phyloP scores from a whole-genome alignment of 2,329 filamentous ascomycete species.

The Paraphaeosphaeria sporulosa region DNA sequence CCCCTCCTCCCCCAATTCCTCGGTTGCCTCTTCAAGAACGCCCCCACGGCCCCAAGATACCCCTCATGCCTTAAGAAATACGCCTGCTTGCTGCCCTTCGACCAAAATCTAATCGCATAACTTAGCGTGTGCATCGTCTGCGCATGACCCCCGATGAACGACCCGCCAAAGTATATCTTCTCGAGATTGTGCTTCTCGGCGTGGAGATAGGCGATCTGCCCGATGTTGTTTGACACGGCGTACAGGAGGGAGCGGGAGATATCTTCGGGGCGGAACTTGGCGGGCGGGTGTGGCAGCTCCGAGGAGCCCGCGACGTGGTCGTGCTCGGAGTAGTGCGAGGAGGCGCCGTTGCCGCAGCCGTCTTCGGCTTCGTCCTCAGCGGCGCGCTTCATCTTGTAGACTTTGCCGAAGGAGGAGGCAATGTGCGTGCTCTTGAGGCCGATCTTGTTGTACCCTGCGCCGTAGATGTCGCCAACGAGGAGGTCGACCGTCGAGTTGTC shows the following conservation, averaged over 20 bases:
- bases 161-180: slow-evolving; percentile 96
- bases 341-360: slow-evolving; percentile 61
- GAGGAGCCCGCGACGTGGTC: slow-evolving; percentile 42
- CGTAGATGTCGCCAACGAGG: slow-evolving; percentile 97
- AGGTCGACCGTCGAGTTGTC: slow-evolving; percentile 96
- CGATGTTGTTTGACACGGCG: slow-evolving; percentile 95
- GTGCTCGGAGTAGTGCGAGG: slow-evolving; percentile 42
- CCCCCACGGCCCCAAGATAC: slow-evolving; percentile 91
- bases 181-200: slow-evolving; percentile 91
- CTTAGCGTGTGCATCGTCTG: slow-evolving; percentile 98
- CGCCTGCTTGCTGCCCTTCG: slow-evolving; percentile 89
- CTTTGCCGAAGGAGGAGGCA: slow-evolving; percentile 94
- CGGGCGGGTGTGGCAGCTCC: slow-evolving; percentile 46
- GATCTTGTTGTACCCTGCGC: slow-evolving; percentile 94
- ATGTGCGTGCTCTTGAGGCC: slow-evolving; percentile 95
- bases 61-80: slow-evolving; percentile 97
- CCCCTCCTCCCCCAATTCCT: slow-evolving; percentile 87
- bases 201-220: slow-evolving; percentile 97
- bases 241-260: slow-evolving; percentile 91
- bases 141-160: slow-evolving; percentile 92
- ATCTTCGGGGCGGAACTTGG: slow-evolving; percentile 79
- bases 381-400: slow-evolving; percentile 89
- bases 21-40: slow-evolving; percentile 90
- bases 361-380: slow-evolving; percentile 83
- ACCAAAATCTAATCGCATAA: slow-evolving; percentile 98